Base-by-base conservation (phyloP, 1,284 basidiomycete genomes). In the Irpex sp. region DNA sequence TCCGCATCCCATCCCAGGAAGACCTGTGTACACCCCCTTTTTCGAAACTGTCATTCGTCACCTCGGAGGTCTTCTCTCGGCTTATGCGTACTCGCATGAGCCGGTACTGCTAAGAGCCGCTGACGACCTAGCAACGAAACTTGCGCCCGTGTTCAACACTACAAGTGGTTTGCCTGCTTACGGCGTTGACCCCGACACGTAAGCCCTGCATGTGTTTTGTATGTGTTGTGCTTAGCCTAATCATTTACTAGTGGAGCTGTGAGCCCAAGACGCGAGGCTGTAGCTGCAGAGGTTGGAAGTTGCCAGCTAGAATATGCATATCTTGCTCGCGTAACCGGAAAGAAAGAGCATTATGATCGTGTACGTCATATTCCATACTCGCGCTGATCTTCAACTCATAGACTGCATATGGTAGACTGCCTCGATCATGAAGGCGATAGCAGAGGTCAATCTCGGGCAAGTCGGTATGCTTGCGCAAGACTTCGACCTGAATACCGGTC, bases 41-140 rank as follows among this genome's bases (percentile, higher is more conserved):
- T 92, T 92, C 69, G 90, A 93, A 72, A 92, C 89, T 0, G 83
- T 84, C 53, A 92, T 92, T 67, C 85, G 89, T 2, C 91, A 91
- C 71, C 81, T 93, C 6, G 90, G 90, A 7, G 89, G 89, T 8
- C 73, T 90, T 0, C 77, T 92, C 2, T 86, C 88, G 5, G 89
- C 88, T 0, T 87, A 90, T 68, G 87, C 89, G 31, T 78, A 92
- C 1, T 87, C 87, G 0, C 78, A 78, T 15, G 84, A 89, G 65
- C 74, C 77, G 1, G 69, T 84, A 1, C 72, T 87, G 0, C 76
- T 85, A 2, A 65, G 73, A 1, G 79, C 79, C 3, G 85, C 86
- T 0, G 82, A 86, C 56, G 78, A 82, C n/a, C 76, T 88, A 1
- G 85, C 79, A 0, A 66, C 68, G 2, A 70, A 76, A 39, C 77